Evolutionary conservation across 306 rosid genomes (phyloP), one percentile per base, ranked within the genome.

Genomic region (Begonia fuchsioides): DNA sequence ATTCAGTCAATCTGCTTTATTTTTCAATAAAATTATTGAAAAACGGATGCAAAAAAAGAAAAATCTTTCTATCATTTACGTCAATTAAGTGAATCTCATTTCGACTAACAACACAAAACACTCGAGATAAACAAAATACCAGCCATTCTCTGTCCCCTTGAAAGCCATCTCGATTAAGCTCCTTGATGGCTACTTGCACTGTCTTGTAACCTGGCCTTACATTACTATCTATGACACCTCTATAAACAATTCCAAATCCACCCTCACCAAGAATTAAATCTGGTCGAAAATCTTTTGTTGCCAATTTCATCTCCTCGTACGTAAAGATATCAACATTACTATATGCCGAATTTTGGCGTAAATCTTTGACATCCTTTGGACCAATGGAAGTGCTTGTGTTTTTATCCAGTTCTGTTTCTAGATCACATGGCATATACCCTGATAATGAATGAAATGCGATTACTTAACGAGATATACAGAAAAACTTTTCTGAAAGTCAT

Each of bases 141-240:
- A 90, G 95, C 98, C 98, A 90, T 85, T 90, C 98, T 71, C 98
- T 67, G 57, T 90, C 98, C 68, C 98, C 98, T 72, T 90, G 98
- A 70, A 79, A 77, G 52, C 98, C 95, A 67, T 85, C 95, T 39
- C 79, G 94, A 67, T 90, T 90, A 57, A 85, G 98, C 72, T 85
- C 98, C 71, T 90, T 90, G 49, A 90, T 85, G 49, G 98, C 98
- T 38, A 90, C 95, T 58, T 71, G 83, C 7, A 66, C 71, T 47
- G 63, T 16, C 66, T 63, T 60, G 68, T 63, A 78, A 62, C 80
- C 87, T 0, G 90, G 39, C 58, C 84, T 82, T 16, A 84, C 87
- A 54, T 60, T 68, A 45, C 71, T 76, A 70, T 85, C 98, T 54
- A 90, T 55, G 18, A 77, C 59, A 50, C 98, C 98, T 71, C 79